These are phyloP conservation scores for Yamadazyma jaroonii DNA, from an alignment of 1,139 yeast genomes.

Conservation along the genomic window DNA sequence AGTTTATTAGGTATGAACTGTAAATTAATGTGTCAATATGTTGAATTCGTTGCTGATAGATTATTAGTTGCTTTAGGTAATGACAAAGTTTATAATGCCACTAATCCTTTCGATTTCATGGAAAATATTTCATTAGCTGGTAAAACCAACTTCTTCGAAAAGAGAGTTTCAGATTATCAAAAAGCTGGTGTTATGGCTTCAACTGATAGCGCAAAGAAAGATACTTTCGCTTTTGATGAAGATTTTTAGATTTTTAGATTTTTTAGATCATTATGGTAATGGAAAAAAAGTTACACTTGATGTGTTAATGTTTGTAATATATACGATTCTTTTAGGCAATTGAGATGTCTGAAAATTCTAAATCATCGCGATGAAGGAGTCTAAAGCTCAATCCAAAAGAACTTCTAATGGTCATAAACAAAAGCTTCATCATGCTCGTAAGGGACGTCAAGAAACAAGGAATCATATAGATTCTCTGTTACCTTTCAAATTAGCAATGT, in stretches of 20 bases:
- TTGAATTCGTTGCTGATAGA: constrained; percentile 96
- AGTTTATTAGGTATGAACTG: constrained; percentile 92
- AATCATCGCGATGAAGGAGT: constrained; percentile 50
- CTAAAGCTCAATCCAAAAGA: constrained; percentile 33
- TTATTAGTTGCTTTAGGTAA: constrained; percentile 86
- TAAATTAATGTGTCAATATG: constrained; percentile 92
- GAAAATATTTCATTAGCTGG: constrained; percentile 97
- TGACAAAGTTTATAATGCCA: constrained; percentile 79
- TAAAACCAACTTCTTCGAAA: constrained; percentile 98
- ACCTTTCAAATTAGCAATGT: constrained; percentile 78
- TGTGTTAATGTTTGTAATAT: constrained; percentile 4
- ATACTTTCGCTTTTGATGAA: constrained; percentile 46
- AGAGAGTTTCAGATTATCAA: constrained; percentile 98
- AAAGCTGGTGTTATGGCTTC: constrained; percentile 96
- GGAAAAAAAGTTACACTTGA: not conserved
- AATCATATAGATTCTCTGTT: constrained; percentile 30
- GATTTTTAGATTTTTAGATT: constrained; percentile 31
- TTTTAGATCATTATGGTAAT: not conserved
- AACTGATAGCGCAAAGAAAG: constrained; percentile 25
- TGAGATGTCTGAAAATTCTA: not conserved
- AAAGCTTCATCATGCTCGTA: constrained; percentile 50
- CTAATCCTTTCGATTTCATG: constrained; percentile 98
- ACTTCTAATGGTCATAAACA: constrained; percentile 58
- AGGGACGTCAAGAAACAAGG: constrained; percentile 42
- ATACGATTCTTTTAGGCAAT: constrained; percentile 1